Base-by-base conservation (phyloP, 2,329 filamentous ascomycete genomes). In the Colletotrichum spinosum region DNA sequence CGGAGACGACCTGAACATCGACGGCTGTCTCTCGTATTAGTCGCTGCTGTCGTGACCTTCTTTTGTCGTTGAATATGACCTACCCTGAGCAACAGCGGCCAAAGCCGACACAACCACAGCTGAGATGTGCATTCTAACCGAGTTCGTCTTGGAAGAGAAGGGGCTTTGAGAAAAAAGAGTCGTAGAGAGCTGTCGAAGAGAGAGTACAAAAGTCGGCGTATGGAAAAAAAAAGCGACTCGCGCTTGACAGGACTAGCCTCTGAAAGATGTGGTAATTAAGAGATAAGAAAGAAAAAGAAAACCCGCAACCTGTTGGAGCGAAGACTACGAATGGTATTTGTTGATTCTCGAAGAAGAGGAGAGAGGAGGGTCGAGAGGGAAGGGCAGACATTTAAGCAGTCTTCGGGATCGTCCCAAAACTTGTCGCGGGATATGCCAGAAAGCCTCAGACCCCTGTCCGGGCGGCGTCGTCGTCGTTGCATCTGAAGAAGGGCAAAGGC, bases 1-100 rank as follows among this genome's bases (percentile, higher is more conserved):
- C 91, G 68, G 86, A 85, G 60, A 93, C 87, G 64, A 90, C 86
- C 71, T 92, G 88, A 42, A 89, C 84, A 35, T 79, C 67, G 57
- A 76, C 65, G 54, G 77, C 78, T 80, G 49, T 2, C 5, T 45
- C 1, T 5, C 6, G 39, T 56, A 64, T 70, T 65, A 69, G 67
- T 57, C 17, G 25, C 13, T 8, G 13, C 42, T 9, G 41, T 39
- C n/a, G 2, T 42, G 7, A 2, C 13, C 35, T 37, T 35, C 9
- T n/a, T 35, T 10, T 10, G 1, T 51, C 46, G 1, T 10, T 6
- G 6, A 33, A 5, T 15, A 3, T 6, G 13, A 69, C 78, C 45
- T 79, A 84, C 81, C 81, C 72, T 81, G 79, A 64, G 81, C 82
- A 66, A 80, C 63, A 73, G 81, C 78, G 73, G 83, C 69, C 53